These are phyloP conservation scores for Heliamphora pulchella DNA, from an alignment of 179 eudicot species.

Conservation along the genomic window DNA sequence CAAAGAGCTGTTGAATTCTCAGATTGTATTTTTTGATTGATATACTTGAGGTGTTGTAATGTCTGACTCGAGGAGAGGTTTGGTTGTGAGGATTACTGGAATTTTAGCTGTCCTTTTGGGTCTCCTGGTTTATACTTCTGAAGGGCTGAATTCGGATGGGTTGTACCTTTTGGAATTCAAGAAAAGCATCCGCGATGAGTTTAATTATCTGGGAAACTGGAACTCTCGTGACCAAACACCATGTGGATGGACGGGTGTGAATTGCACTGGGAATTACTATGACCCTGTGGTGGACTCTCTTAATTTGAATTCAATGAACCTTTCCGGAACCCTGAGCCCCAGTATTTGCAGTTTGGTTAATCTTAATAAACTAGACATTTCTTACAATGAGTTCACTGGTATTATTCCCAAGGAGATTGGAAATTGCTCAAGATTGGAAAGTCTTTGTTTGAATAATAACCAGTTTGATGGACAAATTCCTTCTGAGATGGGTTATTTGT, in stretches of 20 bases:
- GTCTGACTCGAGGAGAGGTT: constrained; percentile 22
- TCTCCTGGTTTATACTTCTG: constrained; percentile 31
- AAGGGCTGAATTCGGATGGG: constrained; percentile 72
- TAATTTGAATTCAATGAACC: constrained; percentile 53
- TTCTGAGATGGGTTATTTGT: constrained; percentile 50
- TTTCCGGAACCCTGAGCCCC: constrained; percentile 57
- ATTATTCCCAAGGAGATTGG: constrained; percentile 57
- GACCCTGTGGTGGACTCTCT: constrained; percentile 43
- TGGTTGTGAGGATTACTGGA: constrained; percentile 16
- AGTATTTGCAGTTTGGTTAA: constrained; percentile 58
- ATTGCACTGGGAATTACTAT: constrained; percentile 38
- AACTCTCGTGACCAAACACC: constrained; percentile 55
- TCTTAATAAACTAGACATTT: constrained; percentile 47
- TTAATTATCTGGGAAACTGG: constrained; percentile 49
- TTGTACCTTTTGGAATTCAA: constrained; percentile 55
- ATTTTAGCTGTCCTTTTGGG: constrained; percentile 16
- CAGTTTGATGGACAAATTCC: constrained; percentile 61
- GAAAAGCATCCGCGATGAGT: constrained; percentile 39
- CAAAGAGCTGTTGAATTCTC: background rate
- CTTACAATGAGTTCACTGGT: constrained; percentile 48
- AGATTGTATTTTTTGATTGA: background rate
- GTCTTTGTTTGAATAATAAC: constrained; percentile 52
- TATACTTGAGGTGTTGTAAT: constrained; percentile 17
- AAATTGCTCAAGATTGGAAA: constrained; percentile 42
- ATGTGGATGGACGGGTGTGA: constrained; percentile 75